Conservation (phyloP, 306 rosid species). For the Coriaria nepalensis region DNA sequence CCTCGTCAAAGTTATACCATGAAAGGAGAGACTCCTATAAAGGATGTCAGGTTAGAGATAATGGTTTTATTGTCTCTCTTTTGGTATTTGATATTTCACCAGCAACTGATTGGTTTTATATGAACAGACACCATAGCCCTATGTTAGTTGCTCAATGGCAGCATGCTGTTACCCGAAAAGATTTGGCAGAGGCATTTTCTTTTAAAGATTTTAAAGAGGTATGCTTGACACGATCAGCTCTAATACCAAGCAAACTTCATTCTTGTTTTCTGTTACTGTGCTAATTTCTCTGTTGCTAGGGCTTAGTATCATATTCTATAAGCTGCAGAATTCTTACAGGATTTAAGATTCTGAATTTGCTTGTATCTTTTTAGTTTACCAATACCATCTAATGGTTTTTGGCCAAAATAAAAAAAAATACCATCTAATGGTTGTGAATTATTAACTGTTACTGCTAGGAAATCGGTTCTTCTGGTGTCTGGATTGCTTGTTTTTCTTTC, state of each 20-base stretch:
- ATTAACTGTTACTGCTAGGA: too few relatives aligned
- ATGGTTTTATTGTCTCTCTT: slow-evolving; percentile 2
- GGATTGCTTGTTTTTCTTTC: neutral
- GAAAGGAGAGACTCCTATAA: slow-evolving; percentile 62
- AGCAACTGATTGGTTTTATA: slow-evolving; percentile 11
- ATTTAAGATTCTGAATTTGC: too few relatives aligned
- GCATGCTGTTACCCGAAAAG: slow-evolving; percentile 84
- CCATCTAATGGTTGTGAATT: too few relatives aligned
- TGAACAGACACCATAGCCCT: slow-evolving; percentile 63
- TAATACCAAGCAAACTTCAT: too few relatives aligned
- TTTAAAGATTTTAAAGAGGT: slow-evolving; percentile 74
- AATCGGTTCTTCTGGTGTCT: too few relatives aligned
- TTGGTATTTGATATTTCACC: slow-evolving; percentile 11
- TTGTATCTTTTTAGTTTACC: too few relatives aligned
- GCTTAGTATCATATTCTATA: too few relatives aligned
- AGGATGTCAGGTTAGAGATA: slow-evolving; percentile 56
- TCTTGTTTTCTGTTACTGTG: too few relatives aligned
- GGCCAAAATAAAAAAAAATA: too few relatives aligned
- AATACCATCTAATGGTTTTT: too few relatives aligned
- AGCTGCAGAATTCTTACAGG: too few relatives aligned
- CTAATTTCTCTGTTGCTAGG: too few relatives aligned
- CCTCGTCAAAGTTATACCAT: slow-evolving; percentile 77
- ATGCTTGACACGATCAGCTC: slow-evolving; percentile 10
- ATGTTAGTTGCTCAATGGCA: slow-evolving; percentile 86
- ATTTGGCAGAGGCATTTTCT: slow-evolving; percentile 43